Conservation (phyloP, 2,329 filamentous ascomycete genomes). For the Ceratocystis albifundus region DNA sequence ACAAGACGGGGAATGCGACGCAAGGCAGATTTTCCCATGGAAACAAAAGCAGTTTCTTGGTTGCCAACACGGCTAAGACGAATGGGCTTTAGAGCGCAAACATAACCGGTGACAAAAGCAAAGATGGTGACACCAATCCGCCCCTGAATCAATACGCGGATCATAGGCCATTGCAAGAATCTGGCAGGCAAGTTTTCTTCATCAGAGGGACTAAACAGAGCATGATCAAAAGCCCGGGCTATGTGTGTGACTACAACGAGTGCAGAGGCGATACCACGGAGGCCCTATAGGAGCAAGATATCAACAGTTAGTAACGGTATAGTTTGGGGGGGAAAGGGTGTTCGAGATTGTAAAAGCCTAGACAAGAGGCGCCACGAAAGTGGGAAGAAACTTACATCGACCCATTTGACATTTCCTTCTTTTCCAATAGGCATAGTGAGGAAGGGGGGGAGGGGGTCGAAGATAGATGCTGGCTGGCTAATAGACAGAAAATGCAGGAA, state of each 20-base stretch:
- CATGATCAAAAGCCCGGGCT: constrained; percentile 39
- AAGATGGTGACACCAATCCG: constrained; percentile 56
- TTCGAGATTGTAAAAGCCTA: neutral
- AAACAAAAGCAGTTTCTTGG: constrained; percentile 41
- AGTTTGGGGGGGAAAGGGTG: neutral
- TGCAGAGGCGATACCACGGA: constrained; percentile 44
- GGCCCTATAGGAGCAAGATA: constrained; percentile 33
- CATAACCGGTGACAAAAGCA: constrained; percentile 53
- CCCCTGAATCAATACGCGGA: constrained; percentile 49
- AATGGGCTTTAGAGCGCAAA: constrained; percentile 51
- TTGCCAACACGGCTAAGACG: constrained; percentile 43
- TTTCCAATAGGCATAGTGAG: constrained; percentile 35
- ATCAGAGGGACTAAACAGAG: constrained; percentile 38
- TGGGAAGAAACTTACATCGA: constrained; percentile 39
- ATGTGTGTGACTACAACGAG: constrained; percentile 46
- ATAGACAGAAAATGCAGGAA: neutral
- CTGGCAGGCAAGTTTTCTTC: constrained; percentile 36
- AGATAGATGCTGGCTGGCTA: neutral
- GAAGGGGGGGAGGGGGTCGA: too few relatives aligned
- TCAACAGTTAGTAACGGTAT: neutral
- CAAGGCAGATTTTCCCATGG: constrained; percentile 46
- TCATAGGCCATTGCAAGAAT: constrained; percentile 46
- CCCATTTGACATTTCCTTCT: constrained; percentile 47
- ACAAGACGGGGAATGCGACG: constrained; percentile 47
- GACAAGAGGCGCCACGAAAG: neutral